These are phyloP conservation scores for Mollisia scopiformis DNA, from an alignment of 2,329 filamentous ascomycete genomes.

Conservation along the genomic window DNA sequence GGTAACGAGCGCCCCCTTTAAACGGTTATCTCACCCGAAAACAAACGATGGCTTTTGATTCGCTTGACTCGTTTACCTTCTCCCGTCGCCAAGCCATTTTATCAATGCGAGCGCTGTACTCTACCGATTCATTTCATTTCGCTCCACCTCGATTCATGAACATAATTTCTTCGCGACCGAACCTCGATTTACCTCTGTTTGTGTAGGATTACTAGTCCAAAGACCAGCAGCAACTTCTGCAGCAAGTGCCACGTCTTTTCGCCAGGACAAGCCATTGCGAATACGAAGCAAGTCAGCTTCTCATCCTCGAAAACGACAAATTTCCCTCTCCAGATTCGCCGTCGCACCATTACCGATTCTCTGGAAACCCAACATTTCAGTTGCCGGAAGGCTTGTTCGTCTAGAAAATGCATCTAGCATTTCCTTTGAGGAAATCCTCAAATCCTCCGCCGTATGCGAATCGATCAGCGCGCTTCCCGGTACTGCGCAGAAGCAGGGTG, in stretches of 20 bases:
- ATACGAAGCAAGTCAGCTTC: constrained; percentile 7
- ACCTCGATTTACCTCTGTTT: neutral
- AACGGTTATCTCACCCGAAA: neutral
- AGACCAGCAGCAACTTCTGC: neutral
- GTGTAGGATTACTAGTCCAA: neutral
- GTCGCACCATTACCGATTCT: neutral
- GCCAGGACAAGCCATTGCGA: neutral
- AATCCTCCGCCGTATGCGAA: constrained; percentile 72
- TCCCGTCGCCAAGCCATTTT: neutral
- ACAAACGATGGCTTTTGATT: neutral
- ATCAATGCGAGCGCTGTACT: constrained; percentile 5
- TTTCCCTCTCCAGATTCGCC: neutral
- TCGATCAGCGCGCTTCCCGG: constrained; percentile 57
- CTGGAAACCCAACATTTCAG: neutral
- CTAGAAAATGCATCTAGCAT: constrained; percentile 80
- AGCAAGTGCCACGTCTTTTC: neutral
- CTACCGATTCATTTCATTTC: neutral
- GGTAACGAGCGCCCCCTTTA: neutral
- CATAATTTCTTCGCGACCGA: neutral
- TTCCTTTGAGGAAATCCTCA: constrained; percentile 83
- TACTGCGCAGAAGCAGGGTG: constrained; percentile 63
- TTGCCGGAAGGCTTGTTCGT: constrained; percentile 15
- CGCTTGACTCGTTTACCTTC: neutral
- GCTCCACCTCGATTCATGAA: neutral
- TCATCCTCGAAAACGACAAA: neutral